A percentile compares a stretch with the other conserved stretches of the same genome.
Conservation (phyloP, 2,329 filamentous ascomycete species). For the Ramularia collo-cygni region DNA sequence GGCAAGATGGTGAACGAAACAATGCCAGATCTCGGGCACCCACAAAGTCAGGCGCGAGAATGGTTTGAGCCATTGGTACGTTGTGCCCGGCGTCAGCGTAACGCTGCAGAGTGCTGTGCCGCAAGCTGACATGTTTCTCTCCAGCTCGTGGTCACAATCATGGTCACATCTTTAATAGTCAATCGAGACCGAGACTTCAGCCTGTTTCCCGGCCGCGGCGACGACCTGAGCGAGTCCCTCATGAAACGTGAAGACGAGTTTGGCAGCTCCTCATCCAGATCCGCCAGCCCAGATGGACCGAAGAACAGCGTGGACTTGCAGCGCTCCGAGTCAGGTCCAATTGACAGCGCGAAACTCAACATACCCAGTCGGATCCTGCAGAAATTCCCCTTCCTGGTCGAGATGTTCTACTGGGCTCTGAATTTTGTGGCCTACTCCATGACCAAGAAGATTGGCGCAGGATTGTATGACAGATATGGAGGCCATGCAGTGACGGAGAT, state of each 20-base stretch:
- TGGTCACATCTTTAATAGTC: conserved; percentile 35
- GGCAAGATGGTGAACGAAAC: conserved; percentile 3
- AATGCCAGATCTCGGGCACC: conserved; percentile 18
- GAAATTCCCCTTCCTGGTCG: conserved; percentile 62
- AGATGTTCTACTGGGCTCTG: conserved; percentile 69
- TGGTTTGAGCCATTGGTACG: conserved; percentile 25
- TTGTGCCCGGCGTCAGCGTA: background rate
- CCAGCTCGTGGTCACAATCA: conserved; percentile 38
- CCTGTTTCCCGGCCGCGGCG: conserved; percentile 14
- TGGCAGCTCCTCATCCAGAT: conserved; percentile 18
- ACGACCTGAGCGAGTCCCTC: conserved; percentile 14
- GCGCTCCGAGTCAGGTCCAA: conserved; percentile 47
- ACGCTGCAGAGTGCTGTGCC: background rate
- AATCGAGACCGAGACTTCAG: conserved; percentile 35
- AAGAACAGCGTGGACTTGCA: conserved; percentile 46
- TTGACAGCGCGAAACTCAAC: conserved; percentile 27
- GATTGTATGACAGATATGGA: conserved; percentile 21
- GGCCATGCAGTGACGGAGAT: conserved; percentile 49
- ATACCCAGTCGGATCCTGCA: conserved; percentile 57
- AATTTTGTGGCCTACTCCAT: conserved; percentile 59
- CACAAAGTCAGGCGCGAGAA: conserved; percentile 20
- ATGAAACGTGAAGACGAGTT: conserved; percentile 15
- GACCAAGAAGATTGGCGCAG: conserved; percentile 34
- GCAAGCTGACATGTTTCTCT: conserved; percentile 6
- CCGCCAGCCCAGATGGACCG: conserved; percentile 31